Conservation (phyloP, 2,329 filamentous ascomycete genomes). For the Penicillium sp. region DNA sequence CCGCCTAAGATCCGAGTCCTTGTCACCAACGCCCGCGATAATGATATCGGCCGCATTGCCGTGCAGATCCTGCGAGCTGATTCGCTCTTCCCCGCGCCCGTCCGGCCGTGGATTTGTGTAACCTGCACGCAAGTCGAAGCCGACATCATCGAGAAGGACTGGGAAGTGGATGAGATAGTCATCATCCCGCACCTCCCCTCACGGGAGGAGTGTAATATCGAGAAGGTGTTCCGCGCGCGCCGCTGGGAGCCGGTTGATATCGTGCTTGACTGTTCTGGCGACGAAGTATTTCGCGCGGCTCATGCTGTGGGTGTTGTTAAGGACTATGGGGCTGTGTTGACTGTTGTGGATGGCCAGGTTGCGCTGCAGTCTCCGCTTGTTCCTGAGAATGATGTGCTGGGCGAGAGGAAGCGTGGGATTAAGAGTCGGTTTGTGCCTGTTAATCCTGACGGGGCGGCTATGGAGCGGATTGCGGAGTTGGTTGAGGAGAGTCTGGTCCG, state of each 20-base stretch:
- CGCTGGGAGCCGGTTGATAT: slow-evolving; percentile 40
- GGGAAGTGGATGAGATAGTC: slow-evolving; percentile 37
- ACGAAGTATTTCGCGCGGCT: slow-evolving; percentile 32
- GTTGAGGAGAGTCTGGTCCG: slow-evolving; percentile 35
- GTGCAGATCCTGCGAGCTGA: slow-evolving; percentile 38
- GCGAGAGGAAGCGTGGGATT: slow-evolving; percentile 23
- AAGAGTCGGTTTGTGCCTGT: slow-evolving; percentile 38
- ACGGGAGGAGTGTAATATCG: slow-evolving; percentile 30
- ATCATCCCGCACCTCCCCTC: slow-evolving; percentile 26
- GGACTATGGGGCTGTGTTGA: slow-evolving; percentile 35
- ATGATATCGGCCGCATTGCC: slow-evolving; percentile 37
- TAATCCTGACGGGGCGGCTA: slow-evolving; percentile 33
- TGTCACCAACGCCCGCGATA: slow-evolving; percentile 38
- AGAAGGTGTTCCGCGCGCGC: slow-evolving; percentile 28
- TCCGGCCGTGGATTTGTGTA: slow-evolving; percentile 39
- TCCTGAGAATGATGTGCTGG: slow-evolving; percentile 18
- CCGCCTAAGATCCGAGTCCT: slow-evolving; percentile 31
- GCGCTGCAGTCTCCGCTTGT: slow-evolving; percentile 12
- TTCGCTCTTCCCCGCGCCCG: slow-evolving; percentile 28
- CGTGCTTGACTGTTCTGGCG: slow-evolving; percentile 41
- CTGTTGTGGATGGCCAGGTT: slow-evolving; percentile 32
- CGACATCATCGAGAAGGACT: slow-evolving; percentile 25
- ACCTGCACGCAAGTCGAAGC: slow-evolving; percentile 31
- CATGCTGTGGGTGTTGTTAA: slow-evolving; percentile 34
- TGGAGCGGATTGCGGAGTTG: slow-evolving; percentile 35